Conservation (phyloP, 2,329 filamentous ascomycete genomes). For the Byssoonygena ceratinophila region DNA sequence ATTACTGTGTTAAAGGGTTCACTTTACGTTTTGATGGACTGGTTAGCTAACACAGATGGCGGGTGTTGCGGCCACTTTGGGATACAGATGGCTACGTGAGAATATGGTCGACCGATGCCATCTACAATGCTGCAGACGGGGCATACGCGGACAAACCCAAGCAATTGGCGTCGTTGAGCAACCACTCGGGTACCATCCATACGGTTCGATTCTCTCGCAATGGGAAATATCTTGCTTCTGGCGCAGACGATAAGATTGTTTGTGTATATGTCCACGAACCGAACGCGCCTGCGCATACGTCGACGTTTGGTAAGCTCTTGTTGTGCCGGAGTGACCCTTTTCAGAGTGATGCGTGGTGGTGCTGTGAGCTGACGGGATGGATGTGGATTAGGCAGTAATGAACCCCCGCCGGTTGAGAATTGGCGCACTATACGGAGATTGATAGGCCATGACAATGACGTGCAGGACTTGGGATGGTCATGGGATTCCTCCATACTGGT, state of each 20-base stretch:
- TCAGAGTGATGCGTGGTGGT: neutral
- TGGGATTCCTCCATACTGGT: conserved; percentile 90
- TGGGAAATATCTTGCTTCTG: conserved; percentile 87
- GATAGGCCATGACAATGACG: conserved; percentile 96
- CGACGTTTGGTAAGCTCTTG: conserved; percentile 62
- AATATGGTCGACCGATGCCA: conserved; percentile 93
- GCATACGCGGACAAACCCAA: conserved; percentile 65
- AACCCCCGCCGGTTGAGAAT: conserved; percentile 87
- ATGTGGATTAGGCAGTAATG: conserved; percentile 56
- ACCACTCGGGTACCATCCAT: conserved; percentile 94
- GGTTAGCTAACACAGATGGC: no score
- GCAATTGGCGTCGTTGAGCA: conserved; percentile 95
- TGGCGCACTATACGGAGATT: conserved; percentile 92
- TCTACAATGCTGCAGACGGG: conserved; percentile 66
- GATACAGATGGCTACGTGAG: conserved; percentile 79
- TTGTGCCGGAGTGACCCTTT: conserved; percentile 1
- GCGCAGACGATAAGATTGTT: conserved; percentile 97
- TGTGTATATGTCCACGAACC: conserved; percentile 90
- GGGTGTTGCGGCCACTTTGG: no score
- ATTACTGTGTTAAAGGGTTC: no score
- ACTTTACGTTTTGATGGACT: no score
- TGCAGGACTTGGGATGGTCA: conserved; percentile 96
- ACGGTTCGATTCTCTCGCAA: conserved; percentile 94
- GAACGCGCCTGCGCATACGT: conserved; percentile 62
- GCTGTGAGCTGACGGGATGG: conserved; percentile 13